Conservation (phyloP, 2,329 filamentous ascomycete species). For the Penicillium oxalicum region DNA sequence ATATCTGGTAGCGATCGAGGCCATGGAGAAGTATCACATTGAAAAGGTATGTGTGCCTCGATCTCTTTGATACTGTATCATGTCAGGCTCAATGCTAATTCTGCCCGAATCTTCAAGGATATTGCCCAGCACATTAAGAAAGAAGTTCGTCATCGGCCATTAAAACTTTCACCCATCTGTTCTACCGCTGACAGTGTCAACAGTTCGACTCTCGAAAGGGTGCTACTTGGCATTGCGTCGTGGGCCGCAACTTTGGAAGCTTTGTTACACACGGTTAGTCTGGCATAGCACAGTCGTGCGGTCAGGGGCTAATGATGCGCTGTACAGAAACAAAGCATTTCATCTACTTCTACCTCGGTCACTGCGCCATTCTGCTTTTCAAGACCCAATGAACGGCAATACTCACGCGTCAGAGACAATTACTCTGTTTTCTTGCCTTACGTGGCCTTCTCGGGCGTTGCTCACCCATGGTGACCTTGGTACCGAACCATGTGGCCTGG, state of each 20-base stretch:
- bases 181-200: slow-evolving; percentile 18
- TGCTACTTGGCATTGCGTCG: slow-evolving; percentile 98
- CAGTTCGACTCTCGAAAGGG: slow-evolving; percentile 97
- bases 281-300: background rate
- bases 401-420: background rate
- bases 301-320: background rate
- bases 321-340: slow-evolving; percentile 92
- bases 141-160: slow-evolving; percentile 54
- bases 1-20: slow-evolving; percentile 55
- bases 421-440: background rate
- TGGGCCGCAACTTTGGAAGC: slow-evolving; percentile 96
- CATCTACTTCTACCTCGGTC: slow-evolving; percentile 99
- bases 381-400: slow-evolving; percentile 71
- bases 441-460: too few species aligned
- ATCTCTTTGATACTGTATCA: background rate
- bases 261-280: slow-evolving; percentile 90
- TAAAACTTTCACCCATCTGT: slow-evolving; percentile 3
- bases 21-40: slow-evolving; percentile 65
- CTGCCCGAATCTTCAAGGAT: slow-evolving; percentile 53
- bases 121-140: slow-evolving; percentile 95
- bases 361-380: slow-evolving; percentile 96
- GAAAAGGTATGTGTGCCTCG: slow-evolving; percentile 53
- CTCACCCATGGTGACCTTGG: too few species aligned
- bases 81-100: slow-evolving; percentile 9
- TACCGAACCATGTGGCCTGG: too few species aligned